Percentiles rank a stretch among this genome's conserved stretches.
Conservation (phyloP, 2,329 filamentous ascomycete species). For the Colletotrichum cuscutae region DNA sequence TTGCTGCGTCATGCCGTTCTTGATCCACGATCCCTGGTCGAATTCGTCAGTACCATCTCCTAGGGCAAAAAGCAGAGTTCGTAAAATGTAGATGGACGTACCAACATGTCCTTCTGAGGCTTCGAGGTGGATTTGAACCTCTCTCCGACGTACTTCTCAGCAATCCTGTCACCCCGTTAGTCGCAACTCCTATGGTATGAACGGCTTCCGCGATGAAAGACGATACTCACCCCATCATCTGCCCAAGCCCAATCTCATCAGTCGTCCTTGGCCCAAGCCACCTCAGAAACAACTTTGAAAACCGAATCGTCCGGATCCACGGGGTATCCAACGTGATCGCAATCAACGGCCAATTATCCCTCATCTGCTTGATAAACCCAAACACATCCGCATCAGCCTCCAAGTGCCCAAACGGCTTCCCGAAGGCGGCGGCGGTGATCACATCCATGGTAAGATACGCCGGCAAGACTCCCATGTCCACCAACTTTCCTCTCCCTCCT, state of each 20-base stretch:
- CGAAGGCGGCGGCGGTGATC: constrained; percentile 39
- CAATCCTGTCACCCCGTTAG: constrained; percentile 22
- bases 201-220: constrained; percentile 2
- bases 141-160: constrained; percentile 30
- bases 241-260: constrained; percentile 29
- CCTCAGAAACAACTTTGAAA: constrained; percentile 34
- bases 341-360: constrained; percentile 19
- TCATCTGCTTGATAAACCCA: constrained; percentile 33
- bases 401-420: constrained; percentile 41
- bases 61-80: neutral
- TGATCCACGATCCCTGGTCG: constrained; percentile 42
- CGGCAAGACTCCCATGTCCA: neutral
- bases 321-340: constrained; percentile 39
- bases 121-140: constrained; percentile 23
- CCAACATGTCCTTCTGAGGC: constrained; percentile 37
- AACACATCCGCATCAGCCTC: constrained; percentile 38
- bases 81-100: constrained; percentile 24
- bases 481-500: neutral
- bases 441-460: constrained; percentile 37
- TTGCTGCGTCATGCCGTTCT: constrained; percentile 41
- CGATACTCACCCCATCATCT: constrained; percentile 39
- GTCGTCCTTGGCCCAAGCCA: constrained; percentile 38
- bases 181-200: no score
- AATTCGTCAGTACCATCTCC: neutral
- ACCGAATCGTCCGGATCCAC: constrained; percentile 36